These are phyloP conservation scores for Kockiozyma suomiensis DNA, from an alignment of 805 yeast genomes.

Conservation along the genomic window DNA sequence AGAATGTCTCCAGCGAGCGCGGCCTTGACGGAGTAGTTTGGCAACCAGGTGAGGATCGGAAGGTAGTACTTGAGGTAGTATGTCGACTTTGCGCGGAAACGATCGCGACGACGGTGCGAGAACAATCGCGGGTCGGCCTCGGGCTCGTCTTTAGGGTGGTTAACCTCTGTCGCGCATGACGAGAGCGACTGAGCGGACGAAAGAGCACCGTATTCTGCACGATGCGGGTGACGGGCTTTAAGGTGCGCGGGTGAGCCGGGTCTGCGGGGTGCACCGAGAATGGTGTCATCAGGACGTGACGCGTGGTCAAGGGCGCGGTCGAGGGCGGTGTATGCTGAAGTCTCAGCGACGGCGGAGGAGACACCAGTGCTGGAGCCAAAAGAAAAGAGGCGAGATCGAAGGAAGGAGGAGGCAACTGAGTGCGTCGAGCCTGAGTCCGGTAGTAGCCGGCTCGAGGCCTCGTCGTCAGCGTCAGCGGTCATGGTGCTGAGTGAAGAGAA, in stretches of 20 bases:
- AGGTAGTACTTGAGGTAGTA: slow-evolving; percentile 52
- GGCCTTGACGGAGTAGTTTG: slow-evolving; percentile 45
- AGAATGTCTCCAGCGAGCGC: slow-evolving; percentile 61
- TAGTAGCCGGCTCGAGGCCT: slow-evolving; percentile 10
- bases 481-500: background rate
- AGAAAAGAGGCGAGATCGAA: slow-evolving; percentile 28
- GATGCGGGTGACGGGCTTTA: slow-evolving; percentile 5
- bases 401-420: slow-evolving; percentile 21
- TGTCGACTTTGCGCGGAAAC: slow-evolving; percentile 25
- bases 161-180: slow-evolving; percentile 27
- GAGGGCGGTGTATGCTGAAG: slow-evolving; percentile 24
- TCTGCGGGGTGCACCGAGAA: slow-evolving; percentile 34
- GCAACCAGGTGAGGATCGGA: slow-evolving; percentile 60
- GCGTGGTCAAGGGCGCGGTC: slow-evolving; percentile 14
- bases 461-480: slow-evolving; percentile 17
- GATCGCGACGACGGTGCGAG: slow-evolving; percentile 31
- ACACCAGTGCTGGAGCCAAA: slow-evolving; percentile 13
- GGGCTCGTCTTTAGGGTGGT: slow-evolving; percentile 6
- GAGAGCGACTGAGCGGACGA: slow-evolving; percentile 23
- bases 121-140: slow-evolving; percentile 25
- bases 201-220: slow-evolving; percentile 29
- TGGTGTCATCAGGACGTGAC: slow-evolving; percentile 24
- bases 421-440: slow-evolving; percentile 25
- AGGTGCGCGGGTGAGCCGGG: slow-evolving; percentile 20
- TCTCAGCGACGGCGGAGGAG: background rate